Evolutionary conservation across 1,284 basidiomycete species (phyloP), one percentile per base, ranked within the genome.

Genomic region (Papiliotrema flavescens): DNA sequence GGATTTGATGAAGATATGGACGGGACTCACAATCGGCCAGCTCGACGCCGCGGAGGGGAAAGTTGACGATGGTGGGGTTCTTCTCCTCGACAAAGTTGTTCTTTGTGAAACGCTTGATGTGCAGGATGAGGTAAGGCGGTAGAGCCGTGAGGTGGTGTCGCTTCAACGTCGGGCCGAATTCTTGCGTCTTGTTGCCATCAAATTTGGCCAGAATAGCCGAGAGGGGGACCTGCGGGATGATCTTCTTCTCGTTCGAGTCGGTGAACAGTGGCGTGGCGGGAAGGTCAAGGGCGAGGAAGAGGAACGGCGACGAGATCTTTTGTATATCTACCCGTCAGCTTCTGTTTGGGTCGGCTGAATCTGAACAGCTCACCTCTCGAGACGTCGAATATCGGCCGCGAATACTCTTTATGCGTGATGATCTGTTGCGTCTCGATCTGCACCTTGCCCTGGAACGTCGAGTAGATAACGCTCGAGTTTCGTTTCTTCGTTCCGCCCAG

Each of bases 61-160:
- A 98, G 70, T 96, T 98, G 65, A 99, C 90, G 57, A 98, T 94
- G 1, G 96, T 99, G 2, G 94, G 94, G 70, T 99, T 98, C 75
- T 97, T 95, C 76, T 98, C 95, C 76, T 98, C 95, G 1, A 97
- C 91, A 69, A 99, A 98, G 50, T 84, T 84, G 76, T 98, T 99
- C 75, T 91, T 96, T n/a, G 91, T 96, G 77, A 98, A 99, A 32
- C 96, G 85, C 71, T 95, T 98, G 80, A 89, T 95, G 74, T 97
- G 91, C 23, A 98, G 80, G 64, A 98, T 89, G 63, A 99, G 85
- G 72, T 94, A 98, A 41, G 83, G 90, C 20, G 96, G 96, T 54
- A 98, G 80, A 22, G 82, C 81, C 57, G 88, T 87, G 62, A 95
- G 86, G 73, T 96, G 92, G 79, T 88, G 97, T 43, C 93, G 83